Base-by-base conservation (phyloP, 2,329 filamentous ascomycete species). In the Sarocladium strictum region DNA sequence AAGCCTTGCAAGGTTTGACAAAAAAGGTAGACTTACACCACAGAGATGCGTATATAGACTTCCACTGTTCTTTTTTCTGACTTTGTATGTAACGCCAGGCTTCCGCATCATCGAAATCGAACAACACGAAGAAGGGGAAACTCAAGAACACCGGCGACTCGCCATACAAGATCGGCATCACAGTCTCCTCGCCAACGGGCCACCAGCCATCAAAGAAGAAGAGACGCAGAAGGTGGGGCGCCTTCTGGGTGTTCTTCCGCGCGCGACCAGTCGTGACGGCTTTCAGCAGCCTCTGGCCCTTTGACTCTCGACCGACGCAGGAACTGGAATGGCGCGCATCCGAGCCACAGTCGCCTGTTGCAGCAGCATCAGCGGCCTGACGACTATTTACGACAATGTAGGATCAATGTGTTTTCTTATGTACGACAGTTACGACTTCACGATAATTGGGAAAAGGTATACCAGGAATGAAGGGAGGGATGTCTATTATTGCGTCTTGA, bases 1-100 rank as follows among this genome's bases (percentile, higher is more conserved):
- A 19, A n/a, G 32, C 59, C 26, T 15, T 53, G 32, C 52, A 53
- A 40, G 45, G 51, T 9, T 51, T 58, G 14, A 27, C 50, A 3
- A 35, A 35, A 10, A 55, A 53, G 53, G 50, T 51, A 26, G 32
- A 23, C 38, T 41, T 23, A 9, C 24, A 17, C 51, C 21, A 35
- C 27, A 19, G 19, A 19, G 29, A 38, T 24, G 12, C n/a, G 23
- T 24, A 9, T 9, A 52, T 26, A 23, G 9, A 17, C 23, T 12
- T 23, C 17, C 17, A 45, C 7, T 17, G 21, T 26, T 47, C 24
- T 47, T 9, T 26, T 47, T 29, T n/a, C n/a, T n/a, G n/a, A n/a
- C n/a, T n/a, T n/a, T n/a, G n/a, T n/a, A n/a, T n/a, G n/a, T n/a
- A n/a, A n/a, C n/a, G n/a, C n/a, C n/a, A n/a, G n/a, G n/a, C 24